Conservation (phyloP, 139 green algal species). For the Micromonas pusilla region DNA sequence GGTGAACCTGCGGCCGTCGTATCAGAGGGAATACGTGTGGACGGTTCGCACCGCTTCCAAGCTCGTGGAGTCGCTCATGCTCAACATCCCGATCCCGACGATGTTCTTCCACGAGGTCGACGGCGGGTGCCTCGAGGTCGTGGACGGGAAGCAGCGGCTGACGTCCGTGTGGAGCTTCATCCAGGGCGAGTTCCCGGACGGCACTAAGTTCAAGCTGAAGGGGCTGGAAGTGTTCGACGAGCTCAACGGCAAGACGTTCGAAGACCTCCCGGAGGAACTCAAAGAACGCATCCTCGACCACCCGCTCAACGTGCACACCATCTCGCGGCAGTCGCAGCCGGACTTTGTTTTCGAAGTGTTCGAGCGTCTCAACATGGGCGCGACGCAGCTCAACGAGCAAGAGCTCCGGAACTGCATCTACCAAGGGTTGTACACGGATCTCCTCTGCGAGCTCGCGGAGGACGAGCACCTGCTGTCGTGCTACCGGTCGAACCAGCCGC, state of each 20-base stretch:
- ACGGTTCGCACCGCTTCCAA: constrained; percentile 26
- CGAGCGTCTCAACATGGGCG: constrained; percentile 41
- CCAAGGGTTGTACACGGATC: constrained; percentile 36
- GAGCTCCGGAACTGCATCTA: constrained; percentile 45
- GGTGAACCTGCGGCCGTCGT: constrained; percentile 29
- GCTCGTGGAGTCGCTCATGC: constrained; percentile 35
- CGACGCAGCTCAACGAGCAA: constrained; percentile 41
- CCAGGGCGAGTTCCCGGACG: constrained; percentile 33
- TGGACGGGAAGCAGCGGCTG: constrained; percentile 40
- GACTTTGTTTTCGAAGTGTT: constrained; percentile 46
- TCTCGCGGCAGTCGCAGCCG: constrained; percentile 28
- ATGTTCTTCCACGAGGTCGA: constrained; percentile 40
- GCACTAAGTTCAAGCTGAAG: constrained; percentile 30
- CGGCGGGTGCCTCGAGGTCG: constrained; percentile 28
- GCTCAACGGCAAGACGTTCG: constrained; percentile 31
- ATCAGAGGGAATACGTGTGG: constrained; percentile 40
- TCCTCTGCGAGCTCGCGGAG: constrained; percentile 26
- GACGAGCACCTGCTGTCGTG: constrained; percentile 18
- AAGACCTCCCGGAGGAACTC: constrained; percentile 14
- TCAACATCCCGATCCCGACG: constrained; percentile 39
- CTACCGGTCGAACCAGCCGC: constrained; percentile 25
- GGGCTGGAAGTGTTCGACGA: constrained; percentile 32
- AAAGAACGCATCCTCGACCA: constrained; percentile 37
- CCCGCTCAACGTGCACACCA: constrained; percentile 42
- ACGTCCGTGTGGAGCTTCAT: constrained; percentile 39